Percentiles rank a stretch among this genome's conserved stretches.
phyloP scores from a whole-genome alignment of 148 eudicot species.

The Limonium bicolor region DNA sequence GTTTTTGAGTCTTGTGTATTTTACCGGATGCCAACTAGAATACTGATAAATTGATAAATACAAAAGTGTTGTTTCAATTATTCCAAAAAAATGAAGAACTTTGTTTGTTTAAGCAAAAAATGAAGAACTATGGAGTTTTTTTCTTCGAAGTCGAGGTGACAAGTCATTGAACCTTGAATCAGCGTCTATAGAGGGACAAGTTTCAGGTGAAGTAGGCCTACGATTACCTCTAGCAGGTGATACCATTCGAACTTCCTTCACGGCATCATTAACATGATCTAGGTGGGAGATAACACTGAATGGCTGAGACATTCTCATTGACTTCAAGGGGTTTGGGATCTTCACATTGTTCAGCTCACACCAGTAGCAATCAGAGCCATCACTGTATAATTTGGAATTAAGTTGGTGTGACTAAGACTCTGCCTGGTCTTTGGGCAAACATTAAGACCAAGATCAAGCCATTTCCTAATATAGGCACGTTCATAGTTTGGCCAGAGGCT shows the following conservation, averaged over 20 bases:
- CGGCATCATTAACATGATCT: slow-evolving; percentile 24
- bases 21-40: no score
- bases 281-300: slow-evolving; percentile 19
- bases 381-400: slow-evolving; percentile 49
- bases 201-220: slow-evolving; percentile 30
- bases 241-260: slow-evolving; percentile 13
- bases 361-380: slow-evolving; percentile 55
- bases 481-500: slow-evolving; percentile 56
- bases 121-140: no score
- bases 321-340: slow-evolving; percentile 64
- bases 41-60: no score
- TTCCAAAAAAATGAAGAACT: no score
- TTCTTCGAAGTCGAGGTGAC: slow-evolving; percentile 27
- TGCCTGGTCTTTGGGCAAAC: slow-evolving; percentile 63
- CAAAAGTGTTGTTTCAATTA: no score
- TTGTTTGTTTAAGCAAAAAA: no score
- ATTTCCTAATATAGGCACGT: slow-evolving; percentile 33
- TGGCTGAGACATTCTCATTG: slow-evolving; percentile 32
- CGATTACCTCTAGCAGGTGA: slow-evolving; percentile 34
- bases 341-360: slow-evolving; percentile 66
- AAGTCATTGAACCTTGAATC: slow-evolving; percentile 16
- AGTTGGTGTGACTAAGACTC: slow-evolving; percentile 34
- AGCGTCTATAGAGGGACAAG: slow-evolving; percentile 18
- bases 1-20: no score
- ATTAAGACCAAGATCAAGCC: slow-evolving; percentile 52